phyloP scores from a whole-genome alignment of 805 yeast species.

The Candida nanaspora region DNA sequence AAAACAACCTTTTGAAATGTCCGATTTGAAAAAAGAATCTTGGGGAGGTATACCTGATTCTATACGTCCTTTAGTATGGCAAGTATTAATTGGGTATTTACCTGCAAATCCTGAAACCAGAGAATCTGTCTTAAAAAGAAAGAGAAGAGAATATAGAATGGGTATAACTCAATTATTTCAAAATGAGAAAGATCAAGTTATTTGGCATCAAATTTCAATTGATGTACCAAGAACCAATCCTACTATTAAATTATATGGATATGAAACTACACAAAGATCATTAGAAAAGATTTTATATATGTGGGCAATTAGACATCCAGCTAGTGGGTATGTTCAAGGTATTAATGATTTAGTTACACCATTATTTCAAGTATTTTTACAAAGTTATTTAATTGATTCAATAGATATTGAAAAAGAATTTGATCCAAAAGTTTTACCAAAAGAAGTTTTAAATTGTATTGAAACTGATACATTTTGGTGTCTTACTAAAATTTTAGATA shows the following conservation, averaged over 20 bases:
- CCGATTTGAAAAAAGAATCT: constrained; percentile 66
- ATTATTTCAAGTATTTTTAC: constrained; percentile 77
- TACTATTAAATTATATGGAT: constrained; percentile 63
- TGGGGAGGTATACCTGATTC: constrained; percentile 93
- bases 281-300: constrained; percentile 76
- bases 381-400: constrained; percentile 48
- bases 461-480: constrained; percentile 99
- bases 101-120: constrained; percentile 82
- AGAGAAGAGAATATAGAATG: constrained; percentile 78
- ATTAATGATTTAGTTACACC: constrained; percentile 93
- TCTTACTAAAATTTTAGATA: constrained; percentile 80
- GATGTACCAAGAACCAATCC: constrained; percentile 96
- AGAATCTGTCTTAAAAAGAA: constrained; percentile 58
- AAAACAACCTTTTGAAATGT: constrained; percentile 52
- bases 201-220: constrained; percentile 94
- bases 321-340: constrained; percentile 97
- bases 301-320: constrained; percentile 97
- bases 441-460: constrained; percentile 54
- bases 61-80: constrained; percentile 84
- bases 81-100: constrained; percentile 77
- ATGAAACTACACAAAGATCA: constrained; percentile 64
- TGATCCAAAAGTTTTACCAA: constrained; percentile 57
- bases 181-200: constrained; percentile 57
- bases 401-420: constrained; percentile 45
- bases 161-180: constrained; percentile 62